A percentile compares a stretch with the other conserved stretches of the same genome.
Conservation (phyloP, 495 filamentous ascomycete genomes). For the Pseudevernia furfuracea region DNA sequence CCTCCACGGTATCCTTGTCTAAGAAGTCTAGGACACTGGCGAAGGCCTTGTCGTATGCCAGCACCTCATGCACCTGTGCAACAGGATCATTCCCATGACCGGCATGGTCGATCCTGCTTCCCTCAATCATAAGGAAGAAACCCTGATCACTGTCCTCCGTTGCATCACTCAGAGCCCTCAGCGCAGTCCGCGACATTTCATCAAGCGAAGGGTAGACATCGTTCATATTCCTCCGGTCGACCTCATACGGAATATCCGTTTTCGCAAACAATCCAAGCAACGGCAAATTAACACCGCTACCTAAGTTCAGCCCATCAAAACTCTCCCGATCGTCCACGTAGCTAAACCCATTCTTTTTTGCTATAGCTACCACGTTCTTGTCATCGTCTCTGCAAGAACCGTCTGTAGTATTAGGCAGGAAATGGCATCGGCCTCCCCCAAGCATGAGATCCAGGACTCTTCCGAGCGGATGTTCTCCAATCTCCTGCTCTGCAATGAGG, state of each 20-base stretch:
- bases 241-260: conserved; percentile 81
- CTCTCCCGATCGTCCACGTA: conserved; percentile 63
- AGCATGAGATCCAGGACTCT: conserved; percentile 84
- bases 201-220: conserved; percentile 80
- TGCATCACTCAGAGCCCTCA: conserved; percentile 70
- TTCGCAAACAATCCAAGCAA: conserved; percentile 80
- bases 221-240: conserved; percentile 72
- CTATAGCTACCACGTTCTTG: conserved; percentile 59
- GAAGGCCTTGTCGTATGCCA: conserved; percentile 86
- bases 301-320: conserved; percentile 70
- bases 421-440: conserved; percentile 89
- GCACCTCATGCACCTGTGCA: conserved; percentile 88
- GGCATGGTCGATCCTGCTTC: conserved; percentile 90
- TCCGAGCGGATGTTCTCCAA: conserved; percentile 79
- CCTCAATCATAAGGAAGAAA: conserved; percentile 98
- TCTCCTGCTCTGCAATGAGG: conserved; percentile 81
- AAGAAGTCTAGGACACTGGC: conserved; percentile 76
- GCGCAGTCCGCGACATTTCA: conserved; percentile 81
- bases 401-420: conserved; percentile 67
- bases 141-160: conserved; percentile 81
- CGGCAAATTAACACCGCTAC: conserved; percentile 68
- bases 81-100: conserved; percentile 93
- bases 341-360: conserved; percentile 67
- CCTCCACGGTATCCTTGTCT: conserved; percentile 60
- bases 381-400: conserved; percentile 73